Base-by-base conservation (phyloP, 2,329 filamentous ascomycete genomes). In the Geosmithia flava region DNA sequence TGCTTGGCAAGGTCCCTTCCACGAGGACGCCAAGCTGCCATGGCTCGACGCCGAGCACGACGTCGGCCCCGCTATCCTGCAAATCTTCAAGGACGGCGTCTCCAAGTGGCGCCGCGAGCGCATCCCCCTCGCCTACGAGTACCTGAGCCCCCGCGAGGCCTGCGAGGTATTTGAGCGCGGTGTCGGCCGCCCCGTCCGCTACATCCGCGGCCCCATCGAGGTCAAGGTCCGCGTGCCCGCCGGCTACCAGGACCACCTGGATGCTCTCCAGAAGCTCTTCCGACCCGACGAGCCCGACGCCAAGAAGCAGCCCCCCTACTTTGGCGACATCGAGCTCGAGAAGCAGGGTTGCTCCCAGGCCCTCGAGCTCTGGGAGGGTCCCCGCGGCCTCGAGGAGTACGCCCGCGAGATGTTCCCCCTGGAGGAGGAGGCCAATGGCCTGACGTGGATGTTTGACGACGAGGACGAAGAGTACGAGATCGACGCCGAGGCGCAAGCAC, bases 11-110 rank as follows among this genome's bases (percentile, higher is more conserved):
- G 91, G 91, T 2, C 93, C 93, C 0, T 97, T 97, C 64, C 87
- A 95, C 57, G 86, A 88, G 2, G 79, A 95, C 56, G 85, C 84
- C 50, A 87, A 88, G 53, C 74, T 98, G 39, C 93, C 93, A 0
- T 98, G 91, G 89, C 72, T 98, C 40, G 93, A 98, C 60, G 89
- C 90, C 4, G 93, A 97, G 65, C 91, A 97, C 60, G 93, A 98
- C 58, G 84, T 96, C 42, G 93, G 93, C 3, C 89, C 93, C 1
- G 87, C 91, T 2, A 80, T 97, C 44, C 71, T 95, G 49, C 91
- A 97, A 62, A 83, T 97, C 49, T 91, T 97, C 74, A 97, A 96
- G 66, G 90, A 97, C 62, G 91, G 91, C 2, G 77, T 86, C 5
- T 73, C 76, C 54, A 89, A 87, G 64, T 97, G 91, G 90, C 82